These are phyloP conservation scores for Cordyceps pruinosa DNA, from an alignment of 2,329 filamentous ascomycete species.

Conservation along the genomic window DNA sequence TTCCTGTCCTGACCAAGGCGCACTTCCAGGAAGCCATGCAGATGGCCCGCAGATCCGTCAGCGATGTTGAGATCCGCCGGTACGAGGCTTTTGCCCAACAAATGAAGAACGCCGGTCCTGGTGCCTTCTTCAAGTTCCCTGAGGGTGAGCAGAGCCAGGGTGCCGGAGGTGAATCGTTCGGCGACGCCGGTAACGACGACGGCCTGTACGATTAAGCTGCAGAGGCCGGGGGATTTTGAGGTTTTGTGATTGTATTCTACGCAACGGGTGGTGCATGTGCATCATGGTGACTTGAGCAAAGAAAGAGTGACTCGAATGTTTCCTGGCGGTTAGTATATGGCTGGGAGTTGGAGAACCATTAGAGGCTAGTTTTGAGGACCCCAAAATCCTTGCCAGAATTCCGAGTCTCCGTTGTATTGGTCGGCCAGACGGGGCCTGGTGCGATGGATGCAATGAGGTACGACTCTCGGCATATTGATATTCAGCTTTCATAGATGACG, in stretches of 20 bases:
- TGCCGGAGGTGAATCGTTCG: constrained; percentile 60
- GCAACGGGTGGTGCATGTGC: background rate
- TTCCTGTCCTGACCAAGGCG: constrained; percentile 88
- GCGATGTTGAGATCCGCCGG: constrained; percentile 91
- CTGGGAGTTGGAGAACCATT: constrained; percentile 25
- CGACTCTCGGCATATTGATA: constrained; percentile 14
- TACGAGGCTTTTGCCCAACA: constrained; percentile 98
- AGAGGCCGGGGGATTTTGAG: background rate
- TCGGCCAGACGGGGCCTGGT: background rate
- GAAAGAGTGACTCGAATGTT: constrained; percentile 14
- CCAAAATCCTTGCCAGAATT: constrained; percentile 5
- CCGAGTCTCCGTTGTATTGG: background rate
- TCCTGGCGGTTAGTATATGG: constrained; percentile 20
- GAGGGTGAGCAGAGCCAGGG: constrained; percentile 59
- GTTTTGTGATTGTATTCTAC: constrained; percentile 15
- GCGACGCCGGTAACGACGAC: constrained; percentile 87
- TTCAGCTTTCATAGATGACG: constrained; percentile 25
- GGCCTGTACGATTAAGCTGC: constrained; percentile 86
- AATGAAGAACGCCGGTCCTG: constrained; percentile 96
- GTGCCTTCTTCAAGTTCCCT: constrained; percentile 98
- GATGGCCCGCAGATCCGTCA: constrained; percentile 86
- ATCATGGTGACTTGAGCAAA: constrained; percentile 1
- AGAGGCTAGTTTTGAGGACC: constrained; percentile 19
- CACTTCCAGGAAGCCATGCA: constrained; percentile 99
- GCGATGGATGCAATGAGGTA: background rate